Evolutionary conservation across 73 alveolate genomes (phyloP).

Genomic region (Paramecium pentaurelia): DNA sequence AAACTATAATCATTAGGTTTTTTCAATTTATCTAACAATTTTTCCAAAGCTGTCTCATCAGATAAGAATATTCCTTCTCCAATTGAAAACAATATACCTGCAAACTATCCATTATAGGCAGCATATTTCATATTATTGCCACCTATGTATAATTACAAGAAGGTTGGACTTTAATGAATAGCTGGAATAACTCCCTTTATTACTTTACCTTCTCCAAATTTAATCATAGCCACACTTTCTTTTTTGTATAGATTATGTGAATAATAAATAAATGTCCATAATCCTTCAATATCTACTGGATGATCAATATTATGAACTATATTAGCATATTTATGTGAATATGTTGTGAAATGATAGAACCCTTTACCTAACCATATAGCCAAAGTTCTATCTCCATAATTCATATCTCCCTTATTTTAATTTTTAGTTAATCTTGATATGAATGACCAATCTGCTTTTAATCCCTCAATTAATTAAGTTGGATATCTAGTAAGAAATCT

Average conservation of each 20-base stretch:
- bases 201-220: constrained; percentile 8
- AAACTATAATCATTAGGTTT: constrained; percentile 14
- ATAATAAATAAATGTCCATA: constrained; percentile 40
- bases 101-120: constrained; percentile 27
- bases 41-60: neutral
- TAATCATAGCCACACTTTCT: neutral
- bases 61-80: neutral
- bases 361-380: constrained; percentile 48
- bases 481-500: constrained; percentile 17
- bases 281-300: constrained; percentile 56
- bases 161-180: neutral
- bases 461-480: neutral
- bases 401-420: neutral
- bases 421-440: constrained; percentile 22
- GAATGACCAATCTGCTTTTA: neutral
- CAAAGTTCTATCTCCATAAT: constrained; percentile 19
- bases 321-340: neutral
- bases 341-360: constrained; percentile 47
- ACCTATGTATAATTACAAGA: neutral
- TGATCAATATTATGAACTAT: neutral
- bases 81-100: neutral
- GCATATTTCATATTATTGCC: neutral
- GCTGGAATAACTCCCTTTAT: neutral
- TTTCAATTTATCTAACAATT: neutral
- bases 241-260: neutral